phyloP scores from a whole-genome alignment of 495 filamentous ascomycete species.

The Niebla homalea region DNA sequence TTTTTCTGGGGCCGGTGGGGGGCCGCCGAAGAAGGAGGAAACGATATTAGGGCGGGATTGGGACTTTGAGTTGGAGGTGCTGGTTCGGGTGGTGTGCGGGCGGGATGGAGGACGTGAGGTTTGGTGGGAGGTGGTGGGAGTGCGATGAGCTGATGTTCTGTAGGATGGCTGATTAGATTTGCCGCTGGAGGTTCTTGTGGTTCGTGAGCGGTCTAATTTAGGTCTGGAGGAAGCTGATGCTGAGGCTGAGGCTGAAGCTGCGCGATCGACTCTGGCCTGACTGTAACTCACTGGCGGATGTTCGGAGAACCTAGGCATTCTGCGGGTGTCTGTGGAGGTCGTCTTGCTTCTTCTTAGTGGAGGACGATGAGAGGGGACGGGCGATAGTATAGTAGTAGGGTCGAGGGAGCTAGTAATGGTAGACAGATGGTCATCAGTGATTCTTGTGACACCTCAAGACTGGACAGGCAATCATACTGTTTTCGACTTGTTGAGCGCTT shows the following conservation, averaged over 20 bases:
- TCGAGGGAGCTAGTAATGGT: too few relatives aligned
- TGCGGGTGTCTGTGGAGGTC: not conserved
- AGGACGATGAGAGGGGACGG: not conserved
- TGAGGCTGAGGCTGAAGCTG: not conserved
- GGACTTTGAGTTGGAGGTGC: not conserved
- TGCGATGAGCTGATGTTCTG: not conserved
- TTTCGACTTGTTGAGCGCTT: too few relatives aligned
- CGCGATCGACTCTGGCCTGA: not conserved
- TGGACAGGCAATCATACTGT: too few relatives aligned
- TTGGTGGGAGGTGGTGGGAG: not conserved
- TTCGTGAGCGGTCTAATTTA: not conserved
- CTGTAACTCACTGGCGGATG: not conserved
- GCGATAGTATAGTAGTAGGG: too few relatives aligned
- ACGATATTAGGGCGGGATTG: too few relatives aligned
- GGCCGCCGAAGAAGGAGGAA: too few relatives aligned
- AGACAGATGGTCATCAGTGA: too few relatives aligned
- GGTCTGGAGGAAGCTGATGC: not conserved
- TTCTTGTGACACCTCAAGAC: too few relatives aligned
- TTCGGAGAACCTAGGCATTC: not conserved
- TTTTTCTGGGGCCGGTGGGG: not conserved
- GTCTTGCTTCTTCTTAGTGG: not conserved
- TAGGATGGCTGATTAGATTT: not conserved
- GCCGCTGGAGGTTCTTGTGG: not conserved
- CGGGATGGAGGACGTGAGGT: not conserved
- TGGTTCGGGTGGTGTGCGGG: not conserved